These are phyloP conservation scores for Dalbergia cultrata DNA, from an alignment of 306 rosid species.

Conservation along the genomic window DNA sequence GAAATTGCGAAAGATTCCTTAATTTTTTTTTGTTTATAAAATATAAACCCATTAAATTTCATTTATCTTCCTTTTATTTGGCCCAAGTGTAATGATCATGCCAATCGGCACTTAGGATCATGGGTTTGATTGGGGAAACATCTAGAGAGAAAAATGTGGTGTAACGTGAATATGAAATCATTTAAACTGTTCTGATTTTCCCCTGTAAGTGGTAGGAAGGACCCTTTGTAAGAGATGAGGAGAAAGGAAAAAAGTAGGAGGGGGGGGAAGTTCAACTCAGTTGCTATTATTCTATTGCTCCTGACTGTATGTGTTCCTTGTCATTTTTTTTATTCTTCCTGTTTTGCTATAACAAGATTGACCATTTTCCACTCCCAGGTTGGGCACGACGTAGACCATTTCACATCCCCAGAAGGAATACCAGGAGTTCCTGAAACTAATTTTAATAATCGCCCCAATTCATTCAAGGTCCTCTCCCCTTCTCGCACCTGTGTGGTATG, in stretches of 20 bases:
- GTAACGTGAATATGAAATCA: conserved; percentile 3
- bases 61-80: neutral
- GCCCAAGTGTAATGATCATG: neutral
- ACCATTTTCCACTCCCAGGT: conserved; percentile 61
- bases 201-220: conserved; percentile 25
- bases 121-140: neutral
- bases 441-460: conserved; percentile 94
- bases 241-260: conserved; percentile 1
- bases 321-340: conserved; percentile 11
- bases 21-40: neutral
- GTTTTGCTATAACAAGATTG: conserved; percentile 32
- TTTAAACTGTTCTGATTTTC: conserved; percentile 9
- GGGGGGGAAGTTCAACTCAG: conserved; percentile 20
- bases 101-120: neutral
- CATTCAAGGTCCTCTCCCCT: conserved; percentile 87
- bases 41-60: neutral
- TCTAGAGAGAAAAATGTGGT: neutral
- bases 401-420: conserved; percentile 91
- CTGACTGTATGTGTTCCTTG: conserved; percentile 28
- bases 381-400: conserved; percentile 80
- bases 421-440: conserved; percentile 94
- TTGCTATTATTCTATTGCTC: conserved; percentile 36
- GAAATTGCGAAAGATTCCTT: conserved; percentile 20
- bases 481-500: conserved; percentile 84
- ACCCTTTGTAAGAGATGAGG: neutral